A percentile compares a stretch with the other conserved stretches of the same genome.
phyloP scores from a whole-genome alignment of 257 asterid species.

The Petrea volubilis region DNA sequence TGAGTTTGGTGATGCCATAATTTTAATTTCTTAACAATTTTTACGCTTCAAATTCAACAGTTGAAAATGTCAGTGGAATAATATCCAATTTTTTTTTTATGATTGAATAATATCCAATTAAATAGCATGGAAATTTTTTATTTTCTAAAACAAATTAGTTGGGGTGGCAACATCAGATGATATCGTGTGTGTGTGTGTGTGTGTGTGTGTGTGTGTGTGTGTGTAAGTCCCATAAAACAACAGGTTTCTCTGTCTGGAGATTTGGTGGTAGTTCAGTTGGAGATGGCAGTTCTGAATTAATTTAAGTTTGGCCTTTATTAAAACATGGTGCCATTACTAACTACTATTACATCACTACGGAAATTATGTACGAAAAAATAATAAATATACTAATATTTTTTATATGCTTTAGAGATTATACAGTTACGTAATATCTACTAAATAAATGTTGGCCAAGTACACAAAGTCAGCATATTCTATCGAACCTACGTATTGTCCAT shows the following conservation, averaged over 20 bases:
- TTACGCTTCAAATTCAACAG: too few species aligned
- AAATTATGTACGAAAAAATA: not conserved
- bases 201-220: too few species aligned
- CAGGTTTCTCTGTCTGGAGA: slow-evolving; percentile 16
- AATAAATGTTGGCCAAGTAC: not conserved
- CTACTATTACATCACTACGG: not conserved
- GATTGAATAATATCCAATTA: too few species aligned
- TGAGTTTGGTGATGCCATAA: too few species aligned
- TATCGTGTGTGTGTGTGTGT: not conserved
- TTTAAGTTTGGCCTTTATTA: slow-evolving; percentile 1
- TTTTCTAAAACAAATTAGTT: too few species aligned
- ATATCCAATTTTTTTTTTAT: too few species aligned
- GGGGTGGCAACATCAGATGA: slow-evolving; percentile 1
- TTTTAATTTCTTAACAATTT: too few species aligned
- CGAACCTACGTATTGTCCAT: not conserved
- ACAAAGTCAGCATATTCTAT: not conserved
- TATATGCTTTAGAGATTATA: slow-evolving; percentile 1
- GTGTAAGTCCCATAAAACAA: slow-evolving; percentile 22
- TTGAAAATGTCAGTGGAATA: too few species aligned
- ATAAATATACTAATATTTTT: not conserved
- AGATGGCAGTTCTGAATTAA: slow-evolving; percentile 9
- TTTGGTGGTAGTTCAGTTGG: slow-evolving; percentile 23
- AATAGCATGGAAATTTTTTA: too few species aligned
- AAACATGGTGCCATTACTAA: not conserved
- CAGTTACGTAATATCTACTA: slow-evolving; percentile 5